Evolutionary conservation across 768 basidiomycete genomes (phyloP).

Genomic region (Leccinum longicurvipes): DNA sequence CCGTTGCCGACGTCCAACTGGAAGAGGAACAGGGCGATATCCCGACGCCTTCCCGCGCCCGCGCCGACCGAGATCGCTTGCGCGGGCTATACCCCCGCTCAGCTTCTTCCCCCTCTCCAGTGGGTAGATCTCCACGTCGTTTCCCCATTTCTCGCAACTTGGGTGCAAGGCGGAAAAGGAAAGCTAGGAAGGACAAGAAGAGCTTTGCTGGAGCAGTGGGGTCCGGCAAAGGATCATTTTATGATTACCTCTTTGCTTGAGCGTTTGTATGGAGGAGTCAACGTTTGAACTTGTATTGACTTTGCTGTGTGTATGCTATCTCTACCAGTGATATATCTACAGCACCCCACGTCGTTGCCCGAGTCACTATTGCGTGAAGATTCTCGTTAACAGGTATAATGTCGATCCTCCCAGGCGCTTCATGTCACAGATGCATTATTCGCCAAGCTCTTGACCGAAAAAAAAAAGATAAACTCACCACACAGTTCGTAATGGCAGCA

Average conservation of each 20-base stretch:
- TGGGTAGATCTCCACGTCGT: slow-evolving; percentile 34
- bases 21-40: background rate
- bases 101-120: slow-evolving; percentile 56
- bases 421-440: background rate
- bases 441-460: background rate
- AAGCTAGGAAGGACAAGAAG: slow-evolving; percentile 11
- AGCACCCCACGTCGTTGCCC: background rate
- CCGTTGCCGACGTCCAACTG: background rate
- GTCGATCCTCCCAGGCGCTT: slow-evolving; percentile 62
- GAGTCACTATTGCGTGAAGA: slow-evolving; percentile 46
- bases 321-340: slow-evolving; percentile 4
- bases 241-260: slow-evolving; percentile 46
- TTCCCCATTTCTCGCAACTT: slow-evolving; percentile 12
- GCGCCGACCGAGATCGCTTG: slow-evolving; percentile 27
- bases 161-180: slow-evolving; percentile 15
- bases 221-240: slow-evolving; percentile 30
- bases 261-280: background rate
- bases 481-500: slow-evolving; percentile 72
- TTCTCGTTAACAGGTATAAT: slow-evolving; percentile 46
- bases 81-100: slow-evolving; percentile 36
- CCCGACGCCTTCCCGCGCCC: slow-evolving; percentile 14
- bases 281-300: background rate
- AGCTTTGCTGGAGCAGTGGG: slow-evolving; percentile 15
- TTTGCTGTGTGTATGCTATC: slow-evolving; percentile 1
- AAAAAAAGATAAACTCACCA: slow-evolving; percentile 35